Base-by-base conservation (phyloP, 2,329 filamentous ascomycete species). In the Cercospora nicotianae region DNA sequence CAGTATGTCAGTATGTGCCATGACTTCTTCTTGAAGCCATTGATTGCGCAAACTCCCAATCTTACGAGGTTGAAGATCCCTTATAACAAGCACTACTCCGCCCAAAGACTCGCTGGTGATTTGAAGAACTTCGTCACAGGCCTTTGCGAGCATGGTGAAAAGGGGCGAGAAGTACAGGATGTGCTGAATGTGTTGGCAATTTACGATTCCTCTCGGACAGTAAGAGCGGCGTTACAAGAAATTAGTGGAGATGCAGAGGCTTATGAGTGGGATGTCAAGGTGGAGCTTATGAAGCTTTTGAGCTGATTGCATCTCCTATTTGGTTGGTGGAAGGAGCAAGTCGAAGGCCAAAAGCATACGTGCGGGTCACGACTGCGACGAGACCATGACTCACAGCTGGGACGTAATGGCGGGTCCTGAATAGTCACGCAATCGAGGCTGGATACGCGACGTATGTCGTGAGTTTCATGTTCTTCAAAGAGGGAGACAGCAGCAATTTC, bases 1-100 rank as follows among this genome's bases (percentile, higher is more conserved):
- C 55, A 36, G 18, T 59, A 59, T 36, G 31, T 59, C 55, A 59
- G 55, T n/a, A 33, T 59, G 55, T 59, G 55, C 12, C 55, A 59
- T 23, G 16, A 31, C 20, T 59, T 36, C 30, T 12, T 59, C 28
- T 36, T 59, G 28, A 36, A 36, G 31, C 30, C 55, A 36, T 13
- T 23, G 28, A 9, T 8, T 7, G 31, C 16, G 18, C 28, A 20
- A 4, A 31, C 33, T 13, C 4, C 28, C 9, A 10, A 9, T 5
- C 16, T 59, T 30, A 10, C 18, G 28, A 23, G 31, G 30, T n/a
- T 36, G 55, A 30, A 36, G 28, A 36, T 59, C 6, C 55, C 55
- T 13, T n/a, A 59, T n/a, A 59, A 59, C 55, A 59, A 36, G 55
- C 18, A 59, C 6, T 36, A 23, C 16, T 20, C 28, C 23, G 28